Base-by-base conservation (phyloP, 305 asterid genomes). In the Fraxinus dipetala region DNA sequence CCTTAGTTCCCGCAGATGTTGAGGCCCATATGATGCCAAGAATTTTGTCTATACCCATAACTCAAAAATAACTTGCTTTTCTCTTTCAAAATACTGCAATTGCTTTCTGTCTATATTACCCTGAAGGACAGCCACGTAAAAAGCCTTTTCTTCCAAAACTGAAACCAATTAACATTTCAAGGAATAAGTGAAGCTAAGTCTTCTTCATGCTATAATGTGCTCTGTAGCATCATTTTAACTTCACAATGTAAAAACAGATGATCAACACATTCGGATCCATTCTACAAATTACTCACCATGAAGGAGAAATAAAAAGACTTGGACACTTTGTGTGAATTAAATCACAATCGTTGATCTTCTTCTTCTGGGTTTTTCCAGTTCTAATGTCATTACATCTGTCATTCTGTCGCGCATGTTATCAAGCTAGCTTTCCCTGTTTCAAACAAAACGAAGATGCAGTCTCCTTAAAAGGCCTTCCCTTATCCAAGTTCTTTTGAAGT, bases 331-430 rank as follows among this genome's bases (percentile, higher is more conserved):
- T 16, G 40, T 31, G 75, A 70, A 70, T 31, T 69, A 31, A 31
- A 31, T 70, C 5, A 32, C 24, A 31, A 14, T 1, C 34, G 26
- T 69, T 5, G 22, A 69, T 69, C 36, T 30, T 69, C 22, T 69
- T 69, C 75, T 69, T 69, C 40, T 30, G 1, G 18, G 5, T 1
- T 70, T 24, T 70, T 70, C 24, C 59, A 20, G 38, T 11, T 36
- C 79, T 81, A 28, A 78, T 78, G 74, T 34, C 38, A 45, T 4
- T 48, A 51, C 40, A 61, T 70, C 75, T 70, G 22, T 84, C 14
- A 45, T 16, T 36, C 40, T 78, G 34, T 26, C 70, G 7, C 38
- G 45, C 79, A 59, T 76, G 63, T 43, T 34, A 63, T 26, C 82
- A 79, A 22, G 16, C 14, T 40, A 30, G 56, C 16, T 79, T 79